Base-by-base conservation (phyloP, 2,329 filamentous ascomycete genomes). In the Ilyonectria destructans region DNA sequence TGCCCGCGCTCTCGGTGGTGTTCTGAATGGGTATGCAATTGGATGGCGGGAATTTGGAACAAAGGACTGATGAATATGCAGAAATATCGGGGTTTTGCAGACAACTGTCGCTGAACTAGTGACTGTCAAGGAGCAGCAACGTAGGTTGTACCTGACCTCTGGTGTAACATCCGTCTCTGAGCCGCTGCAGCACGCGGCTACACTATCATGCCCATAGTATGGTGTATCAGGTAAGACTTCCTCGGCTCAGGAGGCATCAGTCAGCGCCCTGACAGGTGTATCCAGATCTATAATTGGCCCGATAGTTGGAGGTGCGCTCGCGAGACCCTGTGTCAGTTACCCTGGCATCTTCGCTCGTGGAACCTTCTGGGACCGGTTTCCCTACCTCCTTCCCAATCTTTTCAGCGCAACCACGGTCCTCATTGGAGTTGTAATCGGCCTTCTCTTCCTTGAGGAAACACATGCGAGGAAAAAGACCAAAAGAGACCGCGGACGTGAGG, bases 151-250 rank as follows among this genome's bases (percentile, higher is more conserved):
- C 26, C n/a, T 26, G 15, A 19, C 8, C 4, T 19, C 15, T 23
- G n/a, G 13, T 10, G 40, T 12, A 55, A 56, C 21, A 37, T 19
- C 31, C 23, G n/a, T 6, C n/a, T 37, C 77, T 81, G 73, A 84
- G 2, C 21, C 75, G 54, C 2, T 13, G 57, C 69, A 95, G 93
- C 95, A 74, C 93, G 94, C 75, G 96, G 96, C 56, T 99, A 97
- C 82, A 94, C 96, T 13, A 95, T 98, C 74, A 98, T 99, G 95
- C 96, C 96, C 7, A 94, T 97, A 79, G 94, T 98, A 26, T 99
- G 96, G 96, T 98, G 95, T 79, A 88, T 99, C 77, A 96, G 96
- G 86, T 94, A 85, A 83, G 21, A 23, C 21, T 23, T 23, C 21
- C 21, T 23, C 21, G 21, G 86, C 82, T 8, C 43, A 29, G 56